Conservation (phyloP, 345 rosid genomes). For the Cardiospermum halicacabum region DNA sequence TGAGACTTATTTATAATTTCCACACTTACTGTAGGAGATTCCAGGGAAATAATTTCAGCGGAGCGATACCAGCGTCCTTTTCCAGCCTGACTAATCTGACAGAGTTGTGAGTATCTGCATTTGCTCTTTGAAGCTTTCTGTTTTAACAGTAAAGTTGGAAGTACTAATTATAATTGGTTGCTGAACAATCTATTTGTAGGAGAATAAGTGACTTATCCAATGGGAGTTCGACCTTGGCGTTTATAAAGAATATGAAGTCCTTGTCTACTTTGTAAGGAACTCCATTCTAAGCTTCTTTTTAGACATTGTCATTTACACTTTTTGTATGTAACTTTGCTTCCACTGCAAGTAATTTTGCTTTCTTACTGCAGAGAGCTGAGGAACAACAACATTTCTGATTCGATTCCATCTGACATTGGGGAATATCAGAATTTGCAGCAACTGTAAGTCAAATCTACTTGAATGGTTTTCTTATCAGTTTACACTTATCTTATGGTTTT, state of each 20-base stretch:
- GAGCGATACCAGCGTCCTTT: conserved; percentile 61
- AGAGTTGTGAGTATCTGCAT: conserved; percentile 43
- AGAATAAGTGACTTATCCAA: conserved; percentile 60
- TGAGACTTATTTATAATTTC: conserved; percentile 6
- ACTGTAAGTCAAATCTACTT: conserved; percentile 39
- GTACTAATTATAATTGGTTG: conserved; percentile 2
- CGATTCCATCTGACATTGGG: conserved; percentile 54
- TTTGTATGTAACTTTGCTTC: not conserved
- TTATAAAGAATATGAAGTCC: conserved; percentile 46
- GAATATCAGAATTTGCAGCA: conserved; percentile 40
- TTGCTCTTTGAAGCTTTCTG: not conserved
- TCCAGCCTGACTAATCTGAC: conserved; percentile 42
- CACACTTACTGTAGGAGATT: conserved; percentile 45
- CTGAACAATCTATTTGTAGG: conserved; percentile 34
- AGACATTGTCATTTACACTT: not conserved
- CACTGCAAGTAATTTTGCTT: not conserved
- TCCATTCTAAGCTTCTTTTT: conserved; percentile 1
- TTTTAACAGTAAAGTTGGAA: not conserved
- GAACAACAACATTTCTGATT: conserved; percentile 44
- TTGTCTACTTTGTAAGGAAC: conserved; percentile 43
- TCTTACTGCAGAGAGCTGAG: conserved; percentile 41
- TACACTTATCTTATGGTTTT: not conserved
- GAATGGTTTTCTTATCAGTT: not conserved
- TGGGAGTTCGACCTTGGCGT: conserved; percentile 47
- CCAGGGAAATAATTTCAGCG: conserved; percentile 59